Conservation (phyloP, 2,329 filamentous ascomycete species). For the Colletotrichum magnum region DNA sequence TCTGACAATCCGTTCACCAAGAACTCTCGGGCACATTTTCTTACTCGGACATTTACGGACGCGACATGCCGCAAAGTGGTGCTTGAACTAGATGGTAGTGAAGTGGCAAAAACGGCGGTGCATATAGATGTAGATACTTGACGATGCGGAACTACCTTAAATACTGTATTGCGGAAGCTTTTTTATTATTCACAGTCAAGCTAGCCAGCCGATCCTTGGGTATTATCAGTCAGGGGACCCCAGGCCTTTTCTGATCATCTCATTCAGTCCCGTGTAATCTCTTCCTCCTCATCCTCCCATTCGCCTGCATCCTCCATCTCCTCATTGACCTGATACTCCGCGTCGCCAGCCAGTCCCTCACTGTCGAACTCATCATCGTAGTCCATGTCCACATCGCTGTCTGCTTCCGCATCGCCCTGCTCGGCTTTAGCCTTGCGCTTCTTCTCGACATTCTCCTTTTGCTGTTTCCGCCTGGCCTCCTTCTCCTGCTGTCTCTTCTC, state of each 20-base stretch:
- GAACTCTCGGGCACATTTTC: too few relatives aligned
- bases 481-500: slow-evolving; percentile 84
- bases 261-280: slow-evolving; percentile 50
- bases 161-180: background rate
- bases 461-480: slow-evolving; percentile 83
- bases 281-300: slow-evolving; percentile 66
- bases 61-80: too few relatives aligned
- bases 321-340: slow-evolving; percentile 64
- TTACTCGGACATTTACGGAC: too few relatives aligned
- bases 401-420: slow-evolving; percentile 51
- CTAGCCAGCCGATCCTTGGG: slow-evolving; percentile 27
- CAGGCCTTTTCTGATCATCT: background rate
- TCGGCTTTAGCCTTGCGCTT: slow-evolving; percentile 74
- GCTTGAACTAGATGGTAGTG: too few relatives aligned
- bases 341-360: slow-evolving; percentile 65
- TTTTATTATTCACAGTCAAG: background rate
- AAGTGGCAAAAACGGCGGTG: too few relatives aligned
- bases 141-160: too few relatives aligned
- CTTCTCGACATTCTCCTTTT: slow-evolving; percentile 91
- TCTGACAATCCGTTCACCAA: too few relatives aligned
- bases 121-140: too few relatives aligned
- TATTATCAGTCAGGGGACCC: slow-evolving; percentile 23
- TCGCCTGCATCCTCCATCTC: slow-evolving; percentile 64
- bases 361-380: slow-evolving; percentile 66
- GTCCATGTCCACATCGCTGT: slow-evolving; percentile 57